phyloP scores from a whole-genome alignment of 495 filamentous ascomycete genomes.

The Penicillium lagena region DNA sequence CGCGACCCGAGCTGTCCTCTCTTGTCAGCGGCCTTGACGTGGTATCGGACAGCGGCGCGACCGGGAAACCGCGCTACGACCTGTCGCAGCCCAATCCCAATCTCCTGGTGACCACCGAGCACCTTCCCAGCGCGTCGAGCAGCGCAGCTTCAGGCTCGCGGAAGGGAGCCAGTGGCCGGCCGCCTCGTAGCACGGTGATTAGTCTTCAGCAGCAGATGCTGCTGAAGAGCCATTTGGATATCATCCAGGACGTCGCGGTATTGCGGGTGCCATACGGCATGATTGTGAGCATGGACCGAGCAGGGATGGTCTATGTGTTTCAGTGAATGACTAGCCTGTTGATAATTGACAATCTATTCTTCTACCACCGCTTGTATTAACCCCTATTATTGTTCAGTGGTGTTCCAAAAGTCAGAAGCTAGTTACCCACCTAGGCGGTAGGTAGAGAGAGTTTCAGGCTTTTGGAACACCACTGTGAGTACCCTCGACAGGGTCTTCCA shows the following conservation, averaged over 20 bases:
- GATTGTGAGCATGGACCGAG: constrained; percentile 83
- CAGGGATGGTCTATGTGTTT: constrained; percentile 90
- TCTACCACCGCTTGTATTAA: no score
- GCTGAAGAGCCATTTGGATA: constrained; percentile 80
- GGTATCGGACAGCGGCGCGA: constrained; percentile 47
- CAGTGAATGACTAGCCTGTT: constrained; percentile 35
- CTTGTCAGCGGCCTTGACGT: constrained; percentile 73
- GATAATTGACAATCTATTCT: no score
- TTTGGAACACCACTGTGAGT: no score
- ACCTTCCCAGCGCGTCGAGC: constrained; percentile 42
- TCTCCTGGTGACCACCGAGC: constrained; percentile 68
- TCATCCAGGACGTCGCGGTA: constrained; percentile 79
- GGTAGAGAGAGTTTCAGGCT: no score
- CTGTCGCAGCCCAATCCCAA: constrained; percentile 60
- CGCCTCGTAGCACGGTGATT: constrained; percentile 79
- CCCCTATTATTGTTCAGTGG: no score
- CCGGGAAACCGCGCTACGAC: constrained; percentile 61
- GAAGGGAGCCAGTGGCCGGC: constrained; percentile 38
- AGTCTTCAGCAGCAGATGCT: constrained; percentile 80
- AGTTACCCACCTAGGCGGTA: no score
- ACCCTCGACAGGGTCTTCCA: no score
- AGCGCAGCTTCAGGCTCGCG: constrained; percentile 22
- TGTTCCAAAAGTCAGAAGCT: no score
- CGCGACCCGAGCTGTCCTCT: constrained; percentile 61
- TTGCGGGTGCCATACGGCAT: constrained; percentile 88